Conservation (phyloP, 2,329 filamentous ascomycete genomes). For the Neonectria sp. region DNA sequence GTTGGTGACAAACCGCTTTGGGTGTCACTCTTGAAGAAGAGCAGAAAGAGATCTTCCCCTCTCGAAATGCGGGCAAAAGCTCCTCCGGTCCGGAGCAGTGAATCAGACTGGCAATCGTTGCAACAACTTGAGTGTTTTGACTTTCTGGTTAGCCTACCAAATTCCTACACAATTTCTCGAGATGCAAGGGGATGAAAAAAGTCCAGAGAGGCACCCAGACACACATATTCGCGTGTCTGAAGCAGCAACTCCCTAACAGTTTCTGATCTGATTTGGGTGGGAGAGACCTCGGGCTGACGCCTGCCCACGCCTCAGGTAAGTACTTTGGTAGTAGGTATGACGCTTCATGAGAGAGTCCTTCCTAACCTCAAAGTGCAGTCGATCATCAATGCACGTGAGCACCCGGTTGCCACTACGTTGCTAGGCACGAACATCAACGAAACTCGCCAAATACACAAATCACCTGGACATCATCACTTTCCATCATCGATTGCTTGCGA, state of each 20-base stretch:
- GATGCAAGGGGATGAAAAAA: not conserved
- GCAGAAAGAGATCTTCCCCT: slow-evolving; percentile 1
- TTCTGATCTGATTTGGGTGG: not conserved
- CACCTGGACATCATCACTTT: not conserved
- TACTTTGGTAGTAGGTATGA: not conserved
- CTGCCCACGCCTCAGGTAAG: not conserved
- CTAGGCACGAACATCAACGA: not conserved
- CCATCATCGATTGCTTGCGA: not conserved
- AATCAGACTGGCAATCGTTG: not conserved
- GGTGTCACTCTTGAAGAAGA: not conserved
- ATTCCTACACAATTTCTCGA: not conserved
- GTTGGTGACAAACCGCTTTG: not conserved
- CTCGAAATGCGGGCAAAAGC: slow-evolving; percentile 23
- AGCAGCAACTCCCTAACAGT: not conserved
- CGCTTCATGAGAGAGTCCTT: not conserved
- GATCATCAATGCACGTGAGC: not conserved
- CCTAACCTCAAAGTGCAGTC: not conserved
- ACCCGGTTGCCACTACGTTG: not conserved
- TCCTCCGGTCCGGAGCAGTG: slow-evolving; percentile 22
- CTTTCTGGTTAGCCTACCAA: not conserved
- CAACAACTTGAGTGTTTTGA: not conserved
- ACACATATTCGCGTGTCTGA: not conserved
- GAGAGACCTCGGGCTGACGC: not conserved
- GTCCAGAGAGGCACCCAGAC: not conserved
- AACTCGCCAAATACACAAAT: not conserved